A percentile compares a stretch with the other conserved stretches of the same genome.
These are phyloP conservation scores for Papilionanthe hybrid DNA, from an alignment of 116 monocot species.

Conservation along the genomic window DNA sequence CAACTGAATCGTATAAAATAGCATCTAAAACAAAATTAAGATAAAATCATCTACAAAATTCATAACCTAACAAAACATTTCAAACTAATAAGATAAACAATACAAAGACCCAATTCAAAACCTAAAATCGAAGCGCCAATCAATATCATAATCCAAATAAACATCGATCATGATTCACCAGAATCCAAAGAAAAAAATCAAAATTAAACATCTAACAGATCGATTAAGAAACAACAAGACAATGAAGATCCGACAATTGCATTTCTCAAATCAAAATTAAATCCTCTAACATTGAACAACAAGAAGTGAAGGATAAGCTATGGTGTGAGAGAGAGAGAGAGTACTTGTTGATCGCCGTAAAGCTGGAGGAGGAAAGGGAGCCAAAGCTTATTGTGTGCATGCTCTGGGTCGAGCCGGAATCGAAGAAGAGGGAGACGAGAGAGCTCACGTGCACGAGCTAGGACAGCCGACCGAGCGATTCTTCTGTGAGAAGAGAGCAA, in stretches of 20 bases:
- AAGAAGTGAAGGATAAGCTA: not conserved
- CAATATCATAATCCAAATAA: not conserved
- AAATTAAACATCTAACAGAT: not conserved
- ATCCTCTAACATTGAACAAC: not conserved
- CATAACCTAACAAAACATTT: not conserved
- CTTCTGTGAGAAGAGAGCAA: too few relatives aligned
- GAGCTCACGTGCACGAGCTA: too few relatives aligned
- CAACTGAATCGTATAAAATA: not conserved
- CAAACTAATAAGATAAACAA: not conserved
- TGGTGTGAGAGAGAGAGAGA: not conserved
- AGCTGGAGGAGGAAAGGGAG: not conserved
- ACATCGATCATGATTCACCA: not conserved
- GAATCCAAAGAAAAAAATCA: not conserved
- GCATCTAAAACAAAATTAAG: not conserved
- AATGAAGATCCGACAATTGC: not conserved
- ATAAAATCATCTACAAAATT: not conserved
- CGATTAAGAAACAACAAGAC: not conserved
- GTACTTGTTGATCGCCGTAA: not conserved
- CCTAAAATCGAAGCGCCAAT: not conserved
- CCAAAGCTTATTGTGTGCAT: too few relatives aligned
- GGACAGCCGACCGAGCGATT: too few relatives aligned
- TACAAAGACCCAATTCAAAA: not conserved
- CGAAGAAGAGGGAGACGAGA: too few relatives aligned
- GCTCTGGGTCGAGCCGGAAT: too few relatives aligned
- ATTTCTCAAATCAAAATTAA: not conserved